Conservation (phyloP, 495 filamentous ascomycete genomes). For the Penicillium coffeae region DNA sequence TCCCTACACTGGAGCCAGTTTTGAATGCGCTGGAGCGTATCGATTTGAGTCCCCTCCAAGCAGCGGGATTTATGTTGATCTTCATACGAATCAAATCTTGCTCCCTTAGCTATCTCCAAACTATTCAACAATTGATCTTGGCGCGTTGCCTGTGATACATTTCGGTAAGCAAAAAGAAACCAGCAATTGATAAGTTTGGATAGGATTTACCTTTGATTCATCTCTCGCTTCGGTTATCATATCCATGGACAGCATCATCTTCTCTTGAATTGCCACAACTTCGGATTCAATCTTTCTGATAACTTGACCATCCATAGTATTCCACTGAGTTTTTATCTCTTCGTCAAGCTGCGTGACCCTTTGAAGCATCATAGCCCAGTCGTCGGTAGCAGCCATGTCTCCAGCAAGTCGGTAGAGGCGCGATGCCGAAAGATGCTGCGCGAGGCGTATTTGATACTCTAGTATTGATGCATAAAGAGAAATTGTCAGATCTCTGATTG, state of each 20-base stretch:
- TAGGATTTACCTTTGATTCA: background rate
- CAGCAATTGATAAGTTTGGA: too few relatives aligned
- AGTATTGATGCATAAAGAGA: background rate
- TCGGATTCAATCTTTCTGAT: background rate
- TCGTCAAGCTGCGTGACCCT: background rate
- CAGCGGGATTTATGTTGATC: background rate
- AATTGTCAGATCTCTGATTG: background rate
- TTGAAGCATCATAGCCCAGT: background rate
- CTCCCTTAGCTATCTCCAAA: background rate
- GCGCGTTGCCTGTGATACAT: background rate
- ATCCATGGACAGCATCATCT: background rate
- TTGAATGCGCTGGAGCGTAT: background rate
- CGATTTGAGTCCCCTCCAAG: background rate
- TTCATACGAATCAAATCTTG: conserved; percentile 1
- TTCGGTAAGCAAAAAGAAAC: too few relatives aligned
- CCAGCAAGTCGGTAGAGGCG: background rate
- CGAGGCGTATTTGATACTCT: background rate
- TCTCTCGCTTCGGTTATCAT: background rate
- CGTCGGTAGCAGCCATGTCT: background rate
- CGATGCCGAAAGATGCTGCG: background rate
- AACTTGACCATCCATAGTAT: background rate
- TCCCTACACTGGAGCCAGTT: background rate
- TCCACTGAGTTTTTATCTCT: background rate
- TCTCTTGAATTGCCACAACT: background rate
- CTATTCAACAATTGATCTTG: background rate